Base-by-base conservation (phyloP, 2,329 filamentous ascomycete genomes). In the Ophiosphaerella narmari region DNA sequence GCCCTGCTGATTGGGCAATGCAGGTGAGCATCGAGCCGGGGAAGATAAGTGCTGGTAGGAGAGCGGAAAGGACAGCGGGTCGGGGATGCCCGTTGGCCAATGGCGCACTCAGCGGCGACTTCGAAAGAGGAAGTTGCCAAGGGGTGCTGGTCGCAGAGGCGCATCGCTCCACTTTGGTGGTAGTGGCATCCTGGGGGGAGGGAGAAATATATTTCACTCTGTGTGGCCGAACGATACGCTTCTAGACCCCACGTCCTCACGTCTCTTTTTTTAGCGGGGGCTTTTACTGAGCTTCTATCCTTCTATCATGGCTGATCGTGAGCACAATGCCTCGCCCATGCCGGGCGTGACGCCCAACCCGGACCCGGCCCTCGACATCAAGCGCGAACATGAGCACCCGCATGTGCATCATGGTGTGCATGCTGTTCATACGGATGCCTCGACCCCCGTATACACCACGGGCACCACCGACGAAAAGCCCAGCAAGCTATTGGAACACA, bases 81-180 rank as follows among this genome's bases (percentile, higher is more conserved):
- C 65, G 67, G 66, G 70, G 62, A 60, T 66, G 62, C 54, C 65
- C 66, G 68, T 59, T 34, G 43, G 38, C 68, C 26, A 21, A 21
- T 21, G 18, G 18, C 18, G 18, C 18, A 21, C 18, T 4, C 18
- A 4, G 18, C 31, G 40, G 48, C 63, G 60, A 68, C 48, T 26
- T 64, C 63, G 12, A 62, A 71, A 65, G 40, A 69, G 70, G 70
- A 55, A 73, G 70, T 63, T 70, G 67, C 62, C 67, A 72, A 70
- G 66, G 43, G 37, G 36, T 48, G 18, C 4, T 21, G 3, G 18
- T 21, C 4, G 18, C 18, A 4, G 18, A 21, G 18, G 18, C 18
- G 18, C 18, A 54, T 44, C 51, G 40, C 57, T 62, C 62, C 62
- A 57, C 54, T 62, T 65, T 61, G 24, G 60, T 48, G 44, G 57